phyloP scores from a whole-genome alignment of 257 asterid species.

The Prunella vulgaris region DNA sequence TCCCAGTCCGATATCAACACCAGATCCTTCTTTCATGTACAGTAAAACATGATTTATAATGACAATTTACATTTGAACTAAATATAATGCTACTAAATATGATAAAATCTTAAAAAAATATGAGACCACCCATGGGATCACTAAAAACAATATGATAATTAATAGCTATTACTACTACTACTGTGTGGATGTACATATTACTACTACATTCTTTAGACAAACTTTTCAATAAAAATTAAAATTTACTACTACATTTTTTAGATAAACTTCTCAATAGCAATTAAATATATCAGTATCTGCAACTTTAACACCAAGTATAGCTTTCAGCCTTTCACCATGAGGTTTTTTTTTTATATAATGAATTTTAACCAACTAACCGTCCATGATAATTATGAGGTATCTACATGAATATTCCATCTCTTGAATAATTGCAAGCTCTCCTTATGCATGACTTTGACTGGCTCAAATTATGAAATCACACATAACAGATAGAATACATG shows the following conservation, averaged over 20 bases:
- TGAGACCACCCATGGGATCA: neutral
- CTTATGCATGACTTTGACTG: neutral
- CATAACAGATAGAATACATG: neutral
- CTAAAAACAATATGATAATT: neutral
- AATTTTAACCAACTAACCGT: neutral
- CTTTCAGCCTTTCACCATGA: slow-evolving; percentile 27
- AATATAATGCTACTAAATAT: neutral
- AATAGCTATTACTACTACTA: too few species aligned
- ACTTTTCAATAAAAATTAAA: too few species aligned
- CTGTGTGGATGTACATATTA: neutral
- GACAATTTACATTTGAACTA: neutral
- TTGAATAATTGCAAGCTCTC: neutral
- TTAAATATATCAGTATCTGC: neutral
- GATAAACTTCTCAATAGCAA: neutral
- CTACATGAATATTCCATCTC: neutral
- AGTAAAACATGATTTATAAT: neutral
- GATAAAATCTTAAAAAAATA: neutral
- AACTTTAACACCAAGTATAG: slow-evolving; percentile 3
- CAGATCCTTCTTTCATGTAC: slow-evolving; percentile 2
- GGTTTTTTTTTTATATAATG: neutral
- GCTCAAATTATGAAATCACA: neutral
- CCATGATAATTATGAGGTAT: neutral
- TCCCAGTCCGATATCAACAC: neutral
- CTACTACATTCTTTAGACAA: too few species aligned
- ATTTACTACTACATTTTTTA: neutral